phyloP scores from a whole-genome alignment of 495 filamentous ascomycete species.

The Tuber calosporum region DNA sequence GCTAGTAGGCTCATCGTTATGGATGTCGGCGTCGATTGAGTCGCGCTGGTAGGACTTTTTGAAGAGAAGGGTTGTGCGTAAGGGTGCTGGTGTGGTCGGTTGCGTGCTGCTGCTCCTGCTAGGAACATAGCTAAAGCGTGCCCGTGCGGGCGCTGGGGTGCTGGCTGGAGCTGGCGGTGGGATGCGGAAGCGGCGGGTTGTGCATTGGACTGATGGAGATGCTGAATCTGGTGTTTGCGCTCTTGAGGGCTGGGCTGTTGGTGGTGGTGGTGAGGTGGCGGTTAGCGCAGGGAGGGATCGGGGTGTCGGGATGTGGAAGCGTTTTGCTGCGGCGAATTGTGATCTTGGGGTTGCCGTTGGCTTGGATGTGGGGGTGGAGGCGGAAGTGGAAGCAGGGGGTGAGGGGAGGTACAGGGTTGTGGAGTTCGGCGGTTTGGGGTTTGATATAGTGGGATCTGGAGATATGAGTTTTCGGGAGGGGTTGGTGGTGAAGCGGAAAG shows the following conservation, averaged over 20 bases:
- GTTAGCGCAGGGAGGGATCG: not conserved
- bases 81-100: not conserved
- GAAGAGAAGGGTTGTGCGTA: not conserved
- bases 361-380: not conserved
- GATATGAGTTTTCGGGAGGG: not conserved
- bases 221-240: not conserved
- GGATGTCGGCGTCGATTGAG: not conserved
- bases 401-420: not conserved
- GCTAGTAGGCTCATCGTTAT: not conserved
- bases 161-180: not conserved
- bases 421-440: not conserved
- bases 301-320: not conserved
- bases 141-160: not conserved
- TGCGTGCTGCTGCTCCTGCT: not conserved
- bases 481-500: not conserved
- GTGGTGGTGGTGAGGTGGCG: not conserved
- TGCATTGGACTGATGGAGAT: not conserved
- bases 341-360: not conserved
- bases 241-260: not conserved
- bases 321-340: not conserved
- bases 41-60: slow-evolving; percentile 1
- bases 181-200: not conserved
- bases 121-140: not conserved
- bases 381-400: not conserved
- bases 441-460: not conserved